Evolutionary conservation across 805 yeast species (phyloP), one percentile per base, ranked within the genome.

Genomic region (Kazachstania kunashirensis): DNA sequence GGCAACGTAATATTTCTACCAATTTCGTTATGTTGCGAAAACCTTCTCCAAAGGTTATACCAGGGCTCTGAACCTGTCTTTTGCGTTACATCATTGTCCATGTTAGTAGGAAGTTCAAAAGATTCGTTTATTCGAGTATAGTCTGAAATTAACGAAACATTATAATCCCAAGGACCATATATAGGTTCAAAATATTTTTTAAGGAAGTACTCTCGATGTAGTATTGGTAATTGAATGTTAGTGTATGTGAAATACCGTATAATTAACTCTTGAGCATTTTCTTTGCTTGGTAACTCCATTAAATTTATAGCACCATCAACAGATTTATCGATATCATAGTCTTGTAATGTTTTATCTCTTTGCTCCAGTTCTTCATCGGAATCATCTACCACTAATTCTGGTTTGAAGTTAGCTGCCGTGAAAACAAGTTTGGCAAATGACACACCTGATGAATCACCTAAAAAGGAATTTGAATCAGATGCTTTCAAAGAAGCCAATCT

Each of bases 141-240:
- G 38, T 71, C 67, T 1, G 81, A 73, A 0, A 84, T 88, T 30
- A 84, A 62, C 5, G 77, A 48, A 1, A 74, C 61, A 21, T 62
- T 62, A 0, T 64, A 48, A 11, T 79, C 72, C 41, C 82, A 62
- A 4, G 67, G 59, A 0, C 96, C 96, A 54, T 86, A 86, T 1
- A 86, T 67, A 0, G 95, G 96, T 46, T 75, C 73, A 53, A 82
- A 86, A 50, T 75, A 77, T 19, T 66, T 63, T 32, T 63, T 63
- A 29, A 88, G 57, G 49, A 85, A 86, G 45, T 71, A 73, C 48
- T 84, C 94, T 21, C 95, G 68, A 54, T 88, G 95, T 33, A 86
- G 59, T 4, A 88, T 68, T 0, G 96, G 96, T 19, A 84, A 57
- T 55, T 85, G 95, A 2, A 94, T 67, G 53, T 88, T 86, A 12